Evolutionary conservation across 192 early-diverging fungal species (phyloP), one percentile per base, ranked within the genome.

Genomic region (Pilobolus umbonatus): DNA sequence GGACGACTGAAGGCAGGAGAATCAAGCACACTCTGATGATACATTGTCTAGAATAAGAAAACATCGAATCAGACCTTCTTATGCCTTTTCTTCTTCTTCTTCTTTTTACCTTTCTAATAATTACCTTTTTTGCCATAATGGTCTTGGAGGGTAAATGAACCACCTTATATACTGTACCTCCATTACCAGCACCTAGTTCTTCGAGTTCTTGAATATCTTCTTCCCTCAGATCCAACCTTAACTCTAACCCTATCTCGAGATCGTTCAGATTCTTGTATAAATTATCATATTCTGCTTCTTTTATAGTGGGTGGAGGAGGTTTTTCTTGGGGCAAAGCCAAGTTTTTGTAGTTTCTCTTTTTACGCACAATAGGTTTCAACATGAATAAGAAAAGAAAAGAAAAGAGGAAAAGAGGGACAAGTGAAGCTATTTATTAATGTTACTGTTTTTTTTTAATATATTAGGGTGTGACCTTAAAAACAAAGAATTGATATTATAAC

Each of bases 51-150:
- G 17, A 48, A 14, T n/a, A 46, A 12, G 2, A 36, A 11, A 47
- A 32, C 1, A 58, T 11, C 17, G 12, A 45, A 39, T 40, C 10
- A 26, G 22, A 55, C 22, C 25, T n/a, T 31, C 30, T n/a, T 54
- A 21, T 24, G 6, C 35, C 35, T 24, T 6, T 44, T 17, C 43
- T 64, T n/a, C 6, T 62, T 32, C 39, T 40, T 30, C 17, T 47
- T n/a, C 32, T 31, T 15, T 51, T 30, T 51, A 17, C 15, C 9
- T 26, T 10, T 24, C 17, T 21, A 24, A 5, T 5, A 49, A 28
- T 11, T 11, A 92, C 90, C 90, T 98, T 98, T 62, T 87, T 78
- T 15, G 96, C 96, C 91, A 98, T 95, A 40, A 96, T 75, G 22
- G 86, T 90, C 43, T 85, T 80, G 49, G 92, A 93, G 15, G 92